Base-by-base conservation (phyloP, 352 stramenopile species). In the Globisporangium sylvaticum region DNA sequence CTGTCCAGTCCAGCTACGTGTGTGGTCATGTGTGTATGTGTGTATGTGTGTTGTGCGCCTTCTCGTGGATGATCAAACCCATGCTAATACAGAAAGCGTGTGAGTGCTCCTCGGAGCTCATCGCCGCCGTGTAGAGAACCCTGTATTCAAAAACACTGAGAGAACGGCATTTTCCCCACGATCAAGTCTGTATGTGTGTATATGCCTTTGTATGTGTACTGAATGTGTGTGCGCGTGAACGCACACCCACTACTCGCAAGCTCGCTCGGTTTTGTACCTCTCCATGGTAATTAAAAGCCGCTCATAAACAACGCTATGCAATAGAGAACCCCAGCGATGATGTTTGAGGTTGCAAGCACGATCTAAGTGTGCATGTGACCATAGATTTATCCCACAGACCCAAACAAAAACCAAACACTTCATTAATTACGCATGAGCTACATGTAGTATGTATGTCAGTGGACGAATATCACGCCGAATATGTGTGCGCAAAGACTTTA, bases 91-190 rank as follows among this genome's bases (percentile, higher is more conserved):
- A 77, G 84, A 90, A 79, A 34, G 64, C 64, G 52, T 60, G 74
- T 62, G 65, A 46, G 34, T 68, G 42, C 60, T 67, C 71, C n/a
- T 68, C 37, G 58, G 59, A 71, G 24, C 39, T 12, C 53, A 20
- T 37, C 22, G 57, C 52, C 44, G 65, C 61, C 29, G 24, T 92
- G 84, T 88, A 56, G 81, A 92, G 79, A 71, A 71, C 75, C 73
- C 81, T 74, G 79, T 92, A 87, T 92, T 92, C 81, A 90, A 88
- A 60, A 71, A 65, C 68, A 74, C 84, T 90, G 84, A 92, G 84
- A 92, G 84, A 91, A 81, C 58, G 58, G 32, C 54, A 31, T 24
- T 15, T 15, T 15, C 9, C 37, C 7, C 12, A 44, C 24, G 18
- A 27, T 8, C 12, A 50, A 66, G 32, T 59, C 4, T 66, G 20